phyloP scores from a whole-genome alignment of 768 basidiomycete species.

The Hericium rajendrae region DNA sequence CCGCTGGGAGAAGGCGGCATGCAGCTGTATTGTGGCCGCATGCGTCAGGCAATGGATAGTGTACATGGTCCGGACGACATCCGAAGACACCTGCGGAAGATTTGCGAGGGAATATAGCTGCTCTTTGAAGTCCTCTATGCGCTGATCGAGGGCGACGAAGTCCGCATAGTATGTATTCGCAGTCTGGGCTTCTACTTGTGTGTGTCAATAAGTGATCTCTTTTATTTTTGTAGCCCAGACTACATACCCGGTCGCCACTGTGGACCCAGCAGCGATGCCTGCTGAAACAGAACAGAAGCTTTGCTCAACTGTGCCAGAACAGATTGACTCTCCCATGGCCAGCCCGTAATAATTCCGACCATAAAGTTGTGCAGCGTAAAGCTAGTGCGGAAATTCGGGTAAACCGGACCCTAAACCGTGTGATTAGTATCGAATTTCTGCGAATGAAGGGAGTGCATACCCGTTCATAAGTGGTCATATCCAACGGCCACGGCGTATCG shows the following conservation, averaged over 20 bases:
- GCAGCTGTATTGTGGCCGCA: slow-evolving; percentile 22
- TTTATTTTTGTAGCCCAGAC: background rate
- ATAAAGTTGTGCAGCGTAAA: slow-evolving; percentile 44
- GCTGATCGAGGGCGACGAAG: slow-evolving; percentile 20
- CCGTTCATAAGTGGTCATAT: background rate
- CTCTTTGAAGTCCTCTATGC: slow-evolving; percentile 21
- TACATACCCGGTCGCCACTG: slow-evolving; percentile 23
- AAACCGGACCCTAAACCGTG: slow-evolving; percentile 30
- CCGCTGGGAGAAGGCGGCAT: slow-evolving; percentile 15
- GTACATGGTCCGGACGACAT: slow-evolving; percentile 15
- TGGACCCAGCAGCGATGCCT: slow-evolving; percentile 42
- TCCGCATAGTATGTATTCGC: slow-evolving; percentile 14
- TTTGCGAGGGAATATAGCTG: slow-evolving; percentile 15
- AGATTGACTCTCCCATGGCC: slow-evolving; percentile 25
- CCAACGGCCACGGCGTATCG: background rate
- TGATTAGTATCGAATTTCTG: slow-evolving; percentile 3
- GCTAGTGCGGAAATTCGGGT: slow-evolving; percentile 33
- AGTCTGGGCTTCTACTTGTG: slow-evolving; percentile 7
- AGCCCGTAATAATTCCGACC: slow-evolving; percentile 23
- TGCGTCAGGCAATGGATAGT: slow-evolving; percentile 18
- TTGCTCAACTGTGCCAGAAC: slow-evolving; percentile 40
- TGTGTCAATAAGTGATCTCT: background rate
- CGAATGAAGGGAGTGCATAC: background rate
- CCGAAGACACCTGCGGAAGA: slow-evolving; percentile 4
- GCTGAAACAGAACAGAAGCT: slow-evolving; percentile 49